phyloP scores from a whole-genome alignment of 176 grass and related monocot genomes.

The Neostapfia colusana region DNA sequence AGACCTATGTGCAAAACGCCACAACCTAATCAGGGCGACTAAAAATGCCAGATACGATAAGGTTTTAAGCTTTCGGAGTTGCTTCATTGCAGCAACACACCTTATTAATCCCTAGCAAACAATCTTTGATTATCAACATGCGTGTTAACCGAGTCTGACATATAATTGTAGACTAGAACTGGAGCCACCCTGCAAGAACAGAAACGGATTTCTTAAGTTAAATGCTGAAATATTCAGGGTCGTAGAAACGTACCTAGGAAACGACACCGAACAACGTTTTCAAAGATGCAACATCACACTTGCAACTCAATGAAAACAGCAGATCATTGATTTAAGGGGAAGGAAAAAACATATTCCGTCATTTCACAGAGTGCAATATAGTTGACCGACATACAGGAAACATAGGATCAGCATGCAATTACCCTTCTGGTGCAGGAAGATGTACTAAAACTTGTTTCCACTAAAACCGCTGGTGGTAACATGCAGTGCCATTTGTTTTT shows the following conservation, averaged over 20 bases:
- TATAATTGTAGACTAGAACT: slow-evolving; percentile 43
- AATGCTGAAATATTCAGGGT: slow-evolving; percentile 14
- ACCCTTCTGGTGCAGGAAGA: neutral
- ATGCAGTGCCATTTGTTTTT: too few relatives aligned
- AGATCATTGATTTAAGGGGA: neutral
- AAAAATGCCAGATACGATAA: neutral
- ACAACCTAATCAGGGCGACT: neutral
- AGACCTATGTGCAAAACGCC: slow-evolving; percentile 12
- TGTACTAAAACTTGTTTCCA: neutral
- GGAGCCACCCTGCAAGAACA: slow-evolving; percentile 53
- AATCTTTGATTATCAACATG: slow-evolving; percentile 27
- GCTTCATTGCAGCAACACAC: slow-evolving; percentile 11
- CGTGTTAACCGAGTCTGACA: slow-evolving; percentile 36
- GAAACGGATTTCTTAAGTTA: slow-evolving; percentile 36
- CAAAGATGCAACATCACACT: neutral
- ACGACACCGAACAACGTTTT: neutral
- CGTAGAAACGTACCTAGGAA: neutral
- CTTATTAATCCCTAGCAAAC: slow-evolving; percentile 34
- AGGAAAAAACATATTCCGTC: neutral
- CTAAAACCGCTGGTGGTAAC: too few relatives aligned
- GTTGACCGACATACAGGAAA: neutral
- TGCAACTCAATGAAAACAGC: neutral
- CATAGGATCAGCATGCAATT: neutral
- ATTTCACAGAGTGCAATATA: slow-evolving; percentile 10
- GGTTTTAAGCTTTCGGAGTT: neutral